These are phyloP conservation scores for Phialophora expanda DNA, from an alignment of 2,329 filamentous ascomycete genomes.

Conservation along the genomic window DNA sequence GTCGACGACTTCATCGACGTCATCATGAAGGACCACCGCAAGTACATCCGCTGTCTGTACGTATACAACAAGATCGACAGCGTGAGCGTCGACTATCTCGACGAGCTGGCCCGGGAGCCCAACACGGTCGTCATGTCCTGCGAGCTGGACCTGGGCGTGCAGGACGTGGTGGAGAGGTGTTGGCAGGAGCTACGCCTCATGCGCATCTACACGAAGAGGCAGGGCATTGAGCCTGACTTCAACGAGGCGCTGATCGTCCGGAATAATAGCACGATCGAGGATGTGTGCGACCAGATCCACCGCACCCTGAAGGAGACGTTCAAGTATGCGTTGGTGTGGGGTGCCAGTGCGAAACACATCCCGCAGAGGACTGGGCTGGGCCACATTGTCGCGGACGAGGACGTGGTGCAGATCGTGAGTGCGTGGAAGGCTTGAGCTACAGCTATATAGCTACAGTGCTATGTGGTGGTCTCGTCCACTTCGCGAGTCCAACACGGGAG, in stretches of 20 bases:
- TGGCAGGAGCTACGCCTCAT: slow-evolving; percentile 93
- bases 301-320: slow-evolving; percentile 95
- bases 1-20: slow-evolving; percentile 99
- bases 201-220: slow-evolving; percentile 93
- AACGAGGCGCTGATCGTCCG: slow-evolving; percentile 90
- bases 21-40: slow-evolving; percentile 98
- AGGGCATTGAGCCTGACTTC: slow-evolving; percentile 89
- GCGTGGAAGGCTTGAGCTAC: slow-evolving; percentile 40
- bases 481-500: too few species aligned
- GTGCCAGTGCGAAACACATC: slow-evolving; percentile 90
- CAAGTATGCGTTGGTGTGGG: slow-evolving; percentile 98
- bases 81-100: slow-evolving; percentile 89
- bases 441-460: too few species aligned
- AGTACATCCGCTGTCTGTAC: slow-evolving; percentile 93
- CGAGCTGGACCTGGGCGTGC: slow-evolving; percentile 89
- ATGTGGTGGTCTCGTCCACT: background rate
- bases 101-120: slow-evolving; percentile 88
- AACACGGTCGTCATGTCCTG: slow-evolving; percentile 97
- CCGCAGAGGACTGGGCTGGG: slow-evolving; percentile 88
- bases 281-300: slow-evolving; percentile 96
- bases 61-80: slow-evolving; percentile 99
- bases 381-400: slow-evolving; percentile 75
- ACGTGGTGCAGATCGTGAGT: slow-evolving; percentile 69
- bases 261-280: slow-evolving; percentile 85
- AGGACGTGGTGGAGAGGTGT: slow-evolving; percentile 91